Evolutionary conservation across 768 basidiomycete genomes (phyloP).

Genomic region (Sistotremastrum suecicum): DNA sequence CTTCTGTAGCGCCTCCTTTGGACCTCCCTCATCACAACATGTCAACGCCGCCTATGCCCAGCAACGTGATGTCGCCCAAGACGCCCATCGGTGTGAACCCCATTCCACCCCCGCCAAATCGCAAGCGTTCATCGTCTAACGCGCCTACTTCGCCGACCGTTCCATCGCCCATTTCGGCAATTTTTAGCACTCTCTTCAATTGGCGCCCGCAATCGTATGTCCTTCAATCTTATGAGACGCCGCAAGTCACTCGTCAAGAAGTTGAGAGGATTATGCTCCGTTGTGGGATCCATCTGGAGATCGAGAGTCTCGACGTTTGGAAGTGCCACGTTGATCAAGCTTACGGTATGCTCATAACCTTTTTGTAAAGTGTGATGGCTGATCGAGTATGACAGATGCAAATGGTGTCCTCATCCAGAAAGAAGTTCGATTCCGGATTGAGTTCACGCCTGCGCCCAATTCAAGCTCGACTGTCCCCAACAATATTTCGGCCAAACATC

Average conservation of each 20-base stretch:
- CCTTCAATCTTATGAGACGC: constrained; percentile 43
- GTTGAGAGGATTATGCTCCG: constrained; percentile 2
- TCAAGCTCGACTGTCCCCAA: constrained; percentile 7
- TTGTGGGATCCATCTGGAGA: constrained; percentile 32
- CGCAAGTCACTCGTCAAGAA: constrained; percentile 41
- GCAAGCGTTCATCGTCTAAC: constrained; percentile 26
- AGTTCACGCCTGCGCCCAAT: constrained; percentile 34
- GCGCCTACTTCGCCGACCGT: background rate
- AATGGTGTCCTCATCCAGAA: constrained; percentile 34
- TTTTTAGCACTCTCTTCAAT: constrained; percentile 70
- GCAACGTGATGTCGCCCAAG: background rate
- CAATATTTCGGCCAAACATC: constrained; percentile 14
- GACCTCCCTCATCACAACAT: constrained; percentile 24
- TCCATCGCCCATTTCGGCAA: background rate
- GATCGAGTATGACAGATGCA: background rate
- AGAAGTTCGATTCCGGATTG: constrained; percentile 71
- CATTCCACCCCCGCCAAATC: constrained; percentile 32
- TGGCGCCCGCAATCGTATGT: constrained; percentile 57
- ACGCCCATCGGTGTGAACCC: background rate
- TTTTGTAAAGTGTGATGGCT: background rate
- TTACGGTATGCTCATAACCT: constrained; percentile 14
- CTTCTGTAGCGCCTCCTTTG: constrained; percentile 35
- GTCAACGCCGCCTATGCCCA: background rate
- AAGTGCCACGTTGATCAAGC: constrained; percentile 41
- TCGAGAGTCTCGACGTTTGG: constrained; percentile 25